Base-by-base conservation (phyloP, 495 filamentous ascomycete genomes). In the Neurospora intermedia region DNA sequence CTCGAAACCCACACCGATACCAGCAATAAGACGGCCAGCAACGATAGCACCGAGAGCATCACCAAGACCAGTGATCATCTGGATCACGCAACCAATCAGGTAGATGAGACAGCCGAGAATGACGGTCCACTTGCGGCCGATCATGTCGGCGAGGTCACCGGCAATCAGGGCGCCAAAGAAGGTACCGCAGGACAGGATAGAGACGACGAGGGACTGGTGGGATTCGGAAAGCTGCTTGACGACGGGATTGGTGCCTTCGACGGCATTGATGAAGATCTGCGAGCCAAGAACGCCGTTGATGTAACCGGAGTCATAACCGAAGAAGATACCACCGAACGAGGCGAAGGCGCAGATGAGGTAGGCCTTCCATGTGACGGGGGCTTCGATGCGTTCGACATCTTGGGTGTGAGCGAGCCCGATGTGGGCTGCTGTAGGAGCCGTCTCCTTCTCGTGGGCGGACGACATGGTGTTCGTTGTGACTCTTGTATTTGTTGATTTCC, bases 91-190 rank as follows among this genome's bases (percentile, higher is more conserved):
- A 81, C 91, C 91, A 69, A 90, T 69, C 23, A 86, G 83, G 85
- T 91, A 93, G 78, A 93, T 81, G 5, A 77, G 23, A 76, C 91
- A 92, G 54, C 91, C 90, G 15, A 80, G 40, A 73, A 93, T 90
- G 80, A 93, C 86, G 41, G 90, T 92, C 59, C 83, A 86, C 43
- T 89, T 88, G 79, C 91, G 89, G 75, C 91, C 91, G 66, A 89
- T 84, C 81, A 82, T 86, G 76, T 93, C 91, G 71, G 91, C 90
- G 43, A 92, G 73, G 75, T 91, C 88, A 82, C 90, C 91, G 39
- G 89, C 90, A 69, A 91, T 85, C 71, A 93, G 78, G 72, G 91
- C 90, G 75, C 91, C 91, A 74, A 92, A 90, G 86, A 93, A 93
- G 73, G 91, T 93, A 77, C 91, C 91, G 76, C 85, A 87, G 39